These are phyloP conservation scores for Aspergillus pseudoviridinutans DNA, from an alignment of 2,329 filamentous ascomycete species.

Conservation along the genomic window DNA sequence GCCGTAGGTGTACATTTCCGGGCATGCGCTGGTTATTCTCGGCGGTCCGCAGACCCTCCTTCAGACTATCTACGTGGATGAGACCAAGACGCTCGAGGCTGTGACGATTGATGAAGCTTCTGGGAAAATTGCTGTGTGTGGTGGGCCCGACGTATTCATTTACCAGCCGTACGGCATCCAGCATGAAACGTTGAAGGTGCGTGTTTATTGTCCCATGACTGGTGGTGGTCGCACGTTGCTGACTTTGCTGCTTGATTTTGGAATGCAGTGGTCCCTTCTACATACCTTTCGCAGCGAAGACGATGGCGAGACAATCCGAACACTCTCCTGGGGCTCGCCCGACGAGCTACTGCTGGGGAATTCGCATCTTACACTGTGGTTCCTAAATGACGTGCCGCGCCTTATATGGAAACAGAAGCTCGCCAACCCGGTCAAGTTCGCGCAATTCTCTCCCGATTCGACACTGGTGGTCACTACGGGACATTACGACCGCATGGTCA, in stretches of 20 bases:
- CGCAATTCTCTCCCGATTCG: conserved; percentile 79
- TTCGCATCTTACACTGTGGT: conserved; percentile 66
- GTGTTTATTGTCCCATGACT: conserved; percentile 17
- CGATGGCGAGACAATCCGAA: conserved; percentile 44
- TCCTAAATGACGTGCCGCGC: conserved; percentile 43
- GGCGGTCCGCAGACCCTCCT: conserved; percentile 68
- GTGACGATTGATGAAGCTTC: conserved; percentile 76
- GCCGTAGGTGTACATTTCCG: conserved; percentile 77
- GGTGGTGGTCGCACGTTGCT: conserved; percentile 2
- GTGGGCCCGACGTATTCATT: conserved; percentile 63
- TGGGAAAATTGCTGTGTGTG: conserved; percentile 79
- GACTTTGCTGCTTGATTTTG: conserved; percentile 14
- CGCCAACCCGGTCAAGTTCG: conserved; percentile 69
- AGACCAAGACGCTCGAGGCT: conserved; percentile 64
- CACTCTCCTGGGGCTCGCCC: conserved; percentile 80
- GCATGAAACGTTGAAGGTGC: conserved; percentile 70
- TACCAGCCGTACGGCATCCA: conserved; percentile 71
- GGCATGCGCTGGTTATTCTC: conserved; percentile 81
- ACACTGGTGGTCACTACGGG: conserved; percentile 80
- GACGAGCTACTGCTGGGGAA: conserved; percentile 82
- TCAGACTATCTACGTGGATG: conserved; percentile 87
- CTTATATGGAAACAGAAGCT: conserved; percentile 70
- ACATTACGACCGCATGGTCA: conserved; percentile 74
- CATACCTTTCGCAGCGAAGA: conserved; percentile 47
- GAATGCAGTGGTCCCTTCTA: conserved; percentile 55